phyloP scores from a whole-genome alignment of 2,329 filamentous ascomycete species.

The Hortaea werneckii region DNA sequence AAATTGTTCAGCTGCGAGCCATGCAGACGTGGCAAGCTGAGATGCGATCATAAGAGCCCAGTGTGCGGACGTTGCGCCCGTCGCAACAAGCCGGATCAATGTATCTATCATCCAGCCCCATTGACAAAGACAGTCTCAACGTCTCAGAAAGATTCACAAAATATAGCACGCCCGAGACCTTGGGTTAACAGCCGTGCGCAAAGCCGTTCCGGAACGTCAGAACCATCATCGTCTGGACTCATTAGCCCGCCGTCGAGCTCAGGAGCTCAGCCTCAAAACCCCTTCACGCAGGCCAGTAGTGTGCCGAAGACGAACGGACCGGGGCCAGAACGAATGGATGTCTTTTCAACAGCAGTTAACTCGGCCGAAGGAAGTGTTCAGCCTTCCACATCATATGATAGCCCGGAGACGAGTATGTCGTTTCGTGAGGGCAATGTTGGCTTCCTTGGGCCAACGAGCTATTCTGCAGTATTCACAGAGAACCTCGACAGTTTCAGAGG shows the following conservation, averaged over 20 bases:
- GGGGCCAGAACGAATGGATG: background rate
- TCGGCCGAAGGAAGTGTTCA: background rate
- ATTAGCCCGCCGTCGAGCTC: conserved; percentile 12
- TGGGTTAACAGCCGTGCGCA: no score
- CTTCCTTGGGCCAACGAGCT: conserved; percentile 24
- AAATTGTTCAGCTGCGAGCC: conserved; percentile 27
- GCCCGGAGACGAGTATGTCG: conserved; percentile 15
- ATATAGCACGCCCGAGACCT: no score
- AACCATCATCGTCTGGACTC: background rate
- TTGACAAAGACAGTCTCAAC: conserved; percentile 2
- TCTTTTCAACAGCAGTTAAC: background rate
- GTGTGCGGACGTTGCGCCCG: conserved; percentile 24
- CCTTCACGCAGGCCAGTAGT: conserved; percentile 4
- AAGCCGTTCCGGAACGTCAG: background rate
- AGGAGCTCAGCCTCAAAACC: conserved; percentile 5
- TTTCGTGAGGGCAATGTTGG: conserved; percentile 21
- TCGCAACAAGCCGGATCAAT: conserved; percentile 21
- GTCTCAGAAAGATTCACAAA: no score
- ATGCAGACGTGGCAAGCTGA: conserved; percentile 25
- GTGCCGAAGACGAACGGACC: background rate
- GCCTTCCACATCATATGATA: conserved; percentile 9
- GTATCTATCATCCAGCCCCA: conserved; percentile 24
- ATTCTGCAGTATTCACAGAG: conserved; percentile 25
- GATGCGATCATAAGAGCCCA: conserved; percentile 24
- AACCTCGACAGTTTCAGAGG: conserved; percentile 17